phyloP scores from a whole-genome alignment of 2,329 filamentous ascomycete species.

The Pseudocercospora macadamiae region DNA sequence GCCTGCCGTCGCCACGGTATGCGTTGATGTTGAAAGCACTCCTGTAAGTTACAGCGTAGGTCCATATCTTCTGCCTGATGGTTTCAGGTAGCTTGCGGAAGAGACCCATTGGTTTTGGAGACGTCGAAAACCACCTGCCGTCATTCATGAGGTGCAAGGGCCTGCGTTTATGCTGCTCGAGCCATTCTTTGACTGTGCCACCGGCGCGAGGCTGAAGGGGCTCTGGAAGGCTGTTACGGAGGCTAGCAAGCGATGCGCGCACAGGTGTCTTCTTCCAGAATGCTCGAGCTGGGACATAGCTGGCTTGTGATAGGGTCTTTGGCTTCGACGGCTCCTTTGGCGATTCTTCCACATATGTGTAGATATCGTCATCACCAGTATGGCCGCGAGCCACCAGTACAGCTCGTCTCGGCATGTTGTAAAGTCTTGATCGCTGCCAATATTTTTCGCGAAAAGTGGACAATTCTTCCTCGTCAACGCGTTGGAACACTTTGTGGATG shows the following conservation, averaged over 20 bases:
- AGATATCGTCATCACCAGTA: not conserved
- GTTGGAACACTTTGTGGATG: not conserved
- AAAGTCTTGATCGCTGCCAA: too few relatives aligned
- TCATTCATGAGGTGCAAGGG: not conserved
- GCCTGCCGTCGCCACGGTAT: conserved; percentile 12
- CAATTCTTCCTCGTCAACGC: not conserved
- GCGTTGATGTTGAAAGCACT: conserved; percentile 8
- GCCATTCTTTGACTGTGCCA: conserved; percentile 9
- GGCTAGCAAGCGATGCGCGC: not conserved
- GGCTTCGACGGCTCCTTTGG: too few relatives aligned
- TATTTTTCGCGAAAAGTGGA: not conserved
- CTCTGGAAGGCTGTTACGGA: not conserved
- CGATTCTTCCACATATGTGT: not conserved
- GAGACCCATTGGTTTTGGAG: conserved; percentile 10
- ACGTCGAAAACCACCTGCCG: conserved; percentile 10
- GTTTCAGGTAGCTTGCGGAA: conserved; percentile 1
- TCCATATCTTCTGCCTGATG: conserved; percentile 7
- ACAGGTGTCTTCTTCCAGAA: not conserved
- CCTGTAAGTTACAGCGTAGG: not conserved
- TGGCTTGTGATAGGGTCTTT: not conserved
- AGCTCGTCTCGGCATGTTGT: not conserved
- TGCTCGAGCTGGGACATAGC: not conserved
- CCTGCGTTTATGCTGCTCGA: conserved; percentile 9
- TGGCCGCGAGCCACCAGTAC: not conserved
- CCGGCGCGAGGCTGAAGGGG: not conserved